Conservation (phyloP, 2,329 filamentous ascomycete species). For the Didymosphaeria variabile region DNA sequence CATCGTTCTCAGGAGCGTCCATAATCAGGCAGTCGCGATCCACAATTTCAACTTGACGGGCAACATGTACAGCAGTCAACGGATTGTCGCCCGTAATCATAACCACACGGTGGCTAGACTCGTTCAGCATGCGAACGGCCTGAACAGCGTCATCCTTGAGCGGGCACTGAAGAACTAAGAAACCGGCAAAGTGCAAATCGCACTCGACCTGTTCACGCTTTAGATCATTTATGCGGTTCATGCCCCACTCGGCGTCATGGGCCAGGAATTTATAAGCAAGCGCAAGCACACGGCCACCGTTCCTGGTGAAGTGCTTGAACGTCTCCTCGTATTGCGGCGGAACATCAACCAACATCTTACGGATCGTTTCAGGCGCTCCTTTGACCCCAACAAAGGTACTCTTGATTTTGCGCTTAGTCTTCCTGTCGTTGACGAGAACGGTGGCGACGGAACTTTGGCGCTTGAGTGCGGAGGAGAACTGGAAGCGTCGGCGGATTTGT, state of each 20-base stretch:
- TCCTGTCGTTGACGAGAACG: constrained; percentile 74
- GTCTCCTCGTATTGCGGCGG: constrained; percentile 95
- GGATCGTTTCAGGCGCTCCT: constrained; percentile 95
- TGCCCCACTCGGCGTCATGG: constrained; percentile 79
- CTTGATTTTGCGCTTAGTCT: constrained; percentile 77
- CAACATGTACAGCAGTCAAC: constrained; percentile 94
- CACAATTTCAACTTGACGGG: constrained; percentile 94
- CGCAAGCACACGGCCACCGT: constrained; percentile 91
- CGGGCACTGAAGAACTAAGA: constrained; percentile 93
- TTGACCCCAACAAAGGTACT: constrained; percentile 96
- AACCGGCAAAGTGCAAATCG: constrained; percentile 88
- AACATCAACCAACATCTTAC: constrained; percentile 85
- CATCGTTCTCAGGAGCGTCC: constrained; percentile 91
- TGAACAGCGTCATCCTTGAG: constrained; percentile 96
- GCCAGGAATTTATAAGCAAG: constrained; percentile 94
- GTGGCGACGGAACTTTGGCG: constrained; percentile 94
- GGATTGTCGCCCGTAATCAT: constrained; percentile 99
- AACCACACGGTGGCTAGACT: constrained; percentile 96
- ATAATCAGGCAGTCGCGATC: constrained; percentile 94
- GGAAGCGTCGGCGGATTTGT: constrained; percentile 95
- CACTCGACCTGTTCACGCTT: constrained; percentile 92
- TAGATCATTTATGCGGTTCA: constrained; percentile 88
- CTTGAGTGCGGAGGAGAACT: constrained; percentile 96
- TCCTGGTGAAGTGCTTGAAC: constrained; percentile 96
- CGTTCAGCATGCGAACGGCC: constrained; percentile 95